Evolutionary conservation across 371 early-diverging fungal species (phyloP), one percentile per base, ranked within the genome.

Genomic region (Mucor lusitanicus): DNA sequence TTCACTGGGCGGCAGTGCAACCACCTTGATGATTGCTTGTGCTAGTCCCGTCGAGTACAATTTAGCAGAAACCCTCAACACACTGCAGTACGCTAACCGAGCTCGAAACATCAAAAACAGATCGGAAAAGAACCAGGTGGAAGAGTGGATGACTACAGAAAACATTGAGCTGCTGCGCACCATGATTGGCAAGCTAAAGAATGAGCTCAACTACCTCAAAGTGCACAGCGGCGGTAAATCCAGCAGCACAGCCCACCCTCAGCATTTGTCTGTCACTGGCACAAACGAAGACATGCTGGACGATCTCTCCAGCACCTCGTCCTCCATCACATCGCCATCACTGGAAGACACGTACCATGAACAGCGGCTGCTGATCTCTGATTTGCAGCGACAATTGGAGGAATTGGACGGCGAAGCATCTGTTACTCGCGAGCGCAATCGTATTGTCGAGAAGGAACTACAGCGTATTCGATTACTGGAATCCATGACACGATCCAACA

Each of bases 11-110:
- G 99, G 98, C 8, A 96, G 92, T 68, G 87, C 93, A 28, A 90
- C 90, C 32, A 94, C 97, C 0, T 76, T 97, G 19, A 95, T 98
- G 95, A 88, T 98, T 65, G 97, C 97, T 0, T 97, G 97, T 82
- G 91, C 94, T 7, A 89, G 91, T 67, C 92, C 95, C 0, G 88
- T 90, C 11, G 91, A 92, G 63, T 74, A 75, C 64, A 93, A 95
- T 78, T 82, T 94, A 59, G 85, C 90, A 21, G 99, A 99, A 77
- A 95, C 99, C 7, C 74, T 83, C 62, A 97, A 94, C 73, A 97
- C 99, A 4, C 85, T 98, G 30, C 89, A 92, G 64, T 98, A 97
- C 73, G 97, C 97, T 3, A 92, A 92, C 67, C 87, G 96, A 0
- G 95, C 95, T 5, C 78, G 94, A 17, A 93, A 92, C 66, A 95